Percentiles rank a stretch among this genome's conserved stretches.
Evolutionary conservation across 495 filamentous ascomycete genomes (phyloP).

Genomic region (Neurospora sublineolata): DNA sequence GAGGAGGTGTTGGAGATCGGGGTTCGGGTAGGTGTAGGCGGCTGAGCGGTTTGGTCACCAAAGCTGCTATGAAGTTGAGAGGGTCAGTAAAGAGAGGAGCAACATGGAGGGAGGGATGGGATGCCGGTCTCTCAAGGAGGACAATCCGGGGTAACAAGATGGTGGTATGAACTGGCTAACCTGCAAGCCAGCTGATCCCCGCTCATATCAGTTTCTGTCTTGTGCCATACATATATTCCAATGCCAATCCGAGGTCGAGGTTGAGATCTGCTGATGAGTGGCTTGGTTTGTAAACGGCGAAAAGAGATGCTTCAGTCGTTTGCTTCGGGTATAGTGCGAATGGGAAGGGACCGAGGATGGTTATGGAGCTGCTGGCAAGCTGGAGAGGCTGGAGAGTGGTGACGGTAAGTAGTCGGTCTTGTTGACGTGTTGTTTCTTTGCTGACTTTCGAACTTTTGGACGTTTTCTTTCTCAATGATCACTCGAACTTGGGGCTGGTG

Average conservation of each 20-base stretch:
- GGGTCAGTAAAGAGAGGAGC: not conserved
- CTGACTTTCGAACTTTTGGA: not conserved
- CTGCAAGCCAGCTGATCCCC: constrained; percentile 63
- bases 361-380: not conserved
- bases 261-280: not conserved
- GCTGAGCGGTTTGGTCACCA: constrained; percentile 66
- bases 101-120: not conserved
- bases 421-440: not conserved
- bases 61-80: constrained; percentile 42
- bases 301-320: not conserved
- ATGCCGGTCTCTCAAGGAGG: not conserved
- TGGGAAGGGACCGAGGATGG: not conserved
- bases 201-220: constrained; percentile 52
- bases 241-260: not conserved
- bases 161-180: constrained; percentile 33
- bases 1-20: constrained; percentile 54
- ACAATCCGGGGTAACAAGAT: constrained; percentile 4
- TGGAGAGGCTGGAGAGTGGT: not conserved
- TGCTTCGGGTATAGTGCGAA: not conserved
- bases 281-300: not conserved
- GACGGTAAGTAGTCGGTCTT: not conserved
- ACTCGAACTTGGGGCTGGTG: not conserved
- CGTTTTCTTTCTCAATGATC: not conserved
- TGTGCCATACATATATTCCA: constrained; percentile 12
- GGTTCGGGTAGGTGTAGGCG: constrained; percentile 65